Conservation (phyloP, 179 eudicot species). For the Beta macrorhiza region DNA sequence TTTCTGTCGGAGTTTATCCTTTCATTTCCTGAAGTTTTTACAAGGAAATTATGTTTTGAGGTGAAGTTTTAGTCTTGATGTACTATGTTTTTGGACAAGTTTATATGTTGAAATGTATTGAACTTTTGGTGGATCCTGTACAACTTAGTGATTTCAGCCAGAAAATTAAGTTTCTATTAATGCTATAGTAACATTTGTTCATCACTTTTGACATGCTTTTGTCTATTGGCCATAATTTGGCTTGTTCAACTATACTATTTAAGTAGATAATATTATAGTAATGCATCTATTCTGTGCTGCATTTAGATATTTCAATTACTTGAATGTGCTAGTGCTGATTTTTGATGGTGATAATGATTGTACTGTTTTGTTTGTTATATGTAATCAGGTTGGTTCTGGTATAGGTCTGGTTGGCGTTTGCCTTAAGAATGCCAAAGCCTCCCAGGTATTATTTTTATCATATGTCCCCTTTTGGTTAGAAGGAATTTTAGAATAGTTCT, state of each 20-base stretch:
- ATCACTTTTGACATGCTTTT: background rate
- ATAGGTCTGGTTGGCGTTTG: slow-evolving; percentile 94
- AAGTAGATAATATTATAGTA: background rate
- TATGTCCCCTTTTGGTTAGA: background rate
- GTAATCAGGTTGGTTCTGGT: slow-evolving; percentile 87
- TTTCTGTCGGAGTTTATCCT: slow-evolving; percentile 88
- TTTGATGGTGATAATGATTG: background rate
- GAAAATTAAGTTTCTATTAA: slow-evolving; percentile 10
- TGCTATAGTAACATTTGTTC: background rate
- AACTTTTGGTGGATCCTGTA: background rate
- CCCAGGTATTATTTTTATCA: slow-evolving; percentile 43
- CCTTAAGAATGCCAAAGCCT: slow-evolving; percentile 68
- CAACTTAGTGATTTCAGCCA: slow-evolving; percentile 9
- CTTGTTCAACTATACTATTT: background rate
- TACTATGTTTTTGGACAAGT: background rate
- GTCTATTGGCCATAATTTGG: background rate
- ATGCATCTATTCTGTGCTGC: background rate
- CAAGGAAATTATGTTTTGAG: slow-evolving; percentile 78
- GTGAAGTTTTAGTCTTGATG: slow-evolving; percentile 39
- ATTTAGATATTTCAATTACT: background rate
- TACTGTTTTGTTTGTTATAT: background rate
- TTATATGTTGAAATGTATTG: background rate
- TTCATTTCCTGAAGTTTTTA: slow-evolving; percentile 70
- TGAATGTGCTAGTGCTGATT: background rate
- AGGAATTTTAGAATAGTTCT: background rate